Base-by-base conservation (phyloP, 1,284 basidiomycete genomes). In the Xerocomus cyaneibrunnescens region DNA sequence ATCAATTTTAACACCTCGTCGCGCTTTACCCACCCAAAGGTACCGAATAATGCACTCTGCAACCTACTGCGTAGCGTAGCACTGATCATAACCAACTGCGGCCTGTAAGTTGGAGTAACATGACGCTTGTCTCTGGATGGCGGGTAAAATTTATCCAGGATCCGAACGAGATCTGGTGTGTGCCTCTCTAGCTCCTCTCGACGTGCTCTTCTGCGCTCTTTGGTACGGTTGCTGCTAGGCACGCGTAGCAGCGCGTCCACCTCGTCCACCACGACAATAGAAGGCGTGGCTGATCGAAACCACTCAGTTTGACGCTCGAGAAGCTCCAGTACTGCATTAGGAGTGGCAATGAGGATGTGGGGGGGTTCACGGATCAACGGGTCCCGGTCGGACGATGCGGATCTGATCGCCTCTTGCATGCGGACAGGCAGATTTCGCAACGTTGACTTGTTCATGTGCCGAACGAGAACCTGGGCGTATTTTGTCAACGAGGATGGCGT, bases 331-430 rank as follows among this genome's bases (percentile, higher is more conserved):
- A 87, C 59, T 5, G 84, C 85, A 52, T 84, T 79, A 3, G 88
- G 87, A 2, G 89, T 91, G 31, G 77, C 80, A 53, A 90, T 81
- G 48, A 89, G 76, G 50, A 90, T 79, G 57, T 80, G 83, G 2
- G 88, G 88, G 7, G 79, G 75, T 8, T 67, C 68, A 38, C 69
- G 58, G 16, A 69, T 69, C 17, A 87, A 69, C 32, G 57, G 57
- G 16, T 67, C 61, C 9, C 79, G 60, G 43, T 78, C 72, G 2
- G 60, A 64, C 19, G 74, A 57, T 51, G 74, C 68, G n/a, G 63
- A 66, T 48, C 61, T 58, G 42, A 67, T 68, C 36, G 65, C 62
- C 31, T 62, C 63, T 45, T 57, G 61, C 55, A 71, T 68, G 44
- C 65, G 64, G 43, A 46, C 19, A 22, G 64, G 67, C 31, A 70